Base-by-base conservation (phyloP, 2,329 filamentous ascomycete genomes). In the Zymoseptoria ardabiliae region DNA sequence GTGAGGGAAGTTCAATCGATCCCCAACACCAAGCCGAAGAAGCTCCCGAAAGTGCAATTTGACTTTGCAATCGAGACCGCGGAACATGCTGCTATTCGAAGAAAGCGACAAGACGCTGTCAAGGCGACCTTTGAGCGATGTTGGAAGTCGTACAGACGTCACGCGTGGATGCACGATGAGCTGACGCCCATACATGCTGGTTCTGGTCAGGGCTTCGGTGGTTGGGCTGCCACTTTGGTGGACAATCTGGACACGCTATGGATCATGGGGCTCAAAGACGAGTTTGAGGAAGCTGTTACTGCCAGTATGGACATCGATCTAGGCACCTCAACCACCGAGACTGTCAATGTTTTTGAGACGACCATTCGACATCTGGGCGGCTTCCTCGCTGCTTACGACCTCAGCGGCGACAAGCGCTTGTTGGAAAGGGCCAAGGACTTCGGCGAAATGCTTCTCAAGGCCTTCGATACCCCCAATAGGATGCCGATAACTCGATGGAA, bases 131-230 rank as follows among this genome's bases (percentile, higher is more conserved):
- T 80, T 58, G 55, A 73, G 56, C 73, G 74, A 53, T 75, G 73
- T 58, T 81, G 78, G 77, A 72, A 68, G 4, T 71, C 73, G 10
- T 81, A 81, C 66, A 72, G 72, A 30, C 57, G 70, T 49, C 70
- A 75, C 62, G 78, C 77, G 3, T 81, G 78, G 78, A 74, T 78
- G 73, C 73, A 77, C 58, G 78, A 81, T 58, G 78, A 81, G 66
- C 65, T 81, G 35, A 69, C 68, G 22, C 78, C 78, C 1, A 69
- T 80, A n/a, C 72, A 70, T 57, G 77, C 76, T 20, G 70, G 71
- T 3, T 66, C 63, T 21, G 73, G 69, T 51, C 70, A 79, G 62
- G 71, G 71, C 20, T 79, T 78, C 66, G 77, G 77, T 54, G 78
- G 78, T 4, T 80, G 78, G 78, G 77, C 73, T 2, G 51, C 51